Conservation (phyloP, 495 filamentous ascomycete genomes). For the Neurospora terricola region DNA sequence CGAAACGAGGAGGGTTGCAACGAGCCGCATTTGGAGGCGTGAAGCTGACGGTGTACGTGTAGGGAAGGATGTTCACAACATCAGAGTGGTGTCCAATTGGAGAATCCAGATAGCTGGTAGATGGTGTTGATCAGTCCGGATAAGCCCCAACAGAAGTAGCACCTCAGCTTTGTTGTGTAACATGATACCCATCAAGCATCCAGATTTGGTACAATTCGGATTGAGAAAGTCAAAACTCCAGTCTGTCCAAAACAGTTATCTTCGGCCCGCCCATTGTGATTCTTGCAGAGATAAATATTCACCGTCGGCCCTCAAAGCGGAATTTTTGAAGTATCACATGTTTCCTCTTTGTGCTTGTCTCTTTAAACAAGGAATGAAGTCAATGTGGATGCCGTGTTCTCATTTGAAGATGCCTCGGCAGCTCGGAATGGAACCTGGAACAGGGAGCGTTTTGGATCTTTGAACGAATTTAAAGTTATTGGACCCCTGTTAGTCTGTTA, state of each 20-base stretch:
- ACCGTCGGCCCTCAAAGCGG: background rate
- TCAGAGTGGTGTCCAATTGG: background rate
- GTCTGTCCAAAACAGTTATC: background rate
- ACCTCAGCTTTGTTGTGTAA: background rate
- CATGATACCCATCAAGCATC: background rate
- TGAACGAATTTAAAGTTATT: background rate
- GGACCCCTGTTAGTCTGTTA: background rate
- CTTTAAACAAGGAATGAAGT: background rate
- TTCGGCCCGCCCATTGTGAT: background rate
- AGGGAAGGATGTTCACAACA: background rate
- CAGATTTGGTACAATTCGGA: background rate
- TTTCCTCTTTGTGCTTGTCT: background rate
- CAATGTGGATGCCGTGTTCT: background rate
- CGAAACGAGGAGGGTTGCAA: background rate
- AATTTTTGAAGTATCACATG: background rate
- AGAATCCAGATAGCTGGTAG: background rate
- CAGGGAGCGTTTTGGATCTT: background rate
- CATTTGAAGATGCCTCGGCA: background rate
- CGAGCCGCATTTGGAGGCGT: background rate
- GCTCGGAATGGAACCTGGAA: background rate
- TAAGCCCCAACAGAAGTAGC: background rate
- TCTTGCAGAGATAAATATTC: background rate
- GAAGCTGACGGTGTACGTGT: background rate
- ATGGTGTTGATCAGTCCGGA: background rate
- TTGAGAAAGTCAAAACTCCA: background rate